Evolutionary conservation across 1,284 basidiomycete genomes (phyloP), one percentile per base, ranked within the genome.

Genomic region (Pascua guehoae): DNA sequence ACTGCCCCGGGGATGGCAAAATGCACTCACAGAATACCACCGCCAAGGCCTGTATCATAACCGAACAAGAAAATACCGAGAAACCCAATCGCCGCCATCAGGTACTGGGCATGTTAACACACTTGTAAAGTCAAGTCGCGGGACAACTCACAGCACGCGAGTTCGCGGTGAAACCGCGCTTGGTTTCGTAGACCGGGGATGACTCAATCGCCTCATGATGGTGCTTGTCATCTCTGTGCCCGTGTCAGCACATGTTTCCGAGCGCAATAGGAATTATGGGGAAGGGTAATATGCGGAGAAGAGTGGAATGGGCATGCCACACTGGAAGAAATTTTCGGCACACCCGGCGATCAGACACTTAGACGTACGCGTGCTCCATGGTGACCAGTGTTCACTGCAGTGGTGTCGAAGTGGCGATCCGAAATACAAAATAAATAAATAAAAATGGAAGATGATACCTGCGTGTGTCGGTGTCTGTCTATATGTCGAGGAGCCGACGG

Each of bases 31-130:
- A 32, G 43, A 3, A 72, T 67, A 47, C 67, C 71, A 32, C 71
- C 71, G 43, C 71, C 71, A 2, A 70, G 62, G 62, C 63, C 58
- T 16, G 53, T 47, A 47, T 39, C 24, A 39, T 10, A 40, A 11
- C 24, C 24, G 67, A 89, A 89, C 12, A 89, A 78, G 44, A 89
- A 79, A 65, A 89, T 88, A 12, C 88, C 88, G 83, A 87, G 85
- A 72, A 88, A 89, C 2, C 81, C 85, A 57, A 87, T 78, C 66
- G 87, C 84, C 8, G 87, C 87, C 60, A 88, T 77, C 80, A 85
- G 9, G 55, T 72, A 72, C 24, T 32, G 24, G n/a, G 24, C 24
- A 32, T 32, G 7, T 32, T 32, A 32, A 7, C 24, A 32, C 24
- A 3, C 24, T 32, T 32, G 7, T 7, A 7, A 0, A 37, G 39